Conservation (phyloP, 2,329 filamentous ascomycete species). For the Rosellinia necatrix region DNA sequence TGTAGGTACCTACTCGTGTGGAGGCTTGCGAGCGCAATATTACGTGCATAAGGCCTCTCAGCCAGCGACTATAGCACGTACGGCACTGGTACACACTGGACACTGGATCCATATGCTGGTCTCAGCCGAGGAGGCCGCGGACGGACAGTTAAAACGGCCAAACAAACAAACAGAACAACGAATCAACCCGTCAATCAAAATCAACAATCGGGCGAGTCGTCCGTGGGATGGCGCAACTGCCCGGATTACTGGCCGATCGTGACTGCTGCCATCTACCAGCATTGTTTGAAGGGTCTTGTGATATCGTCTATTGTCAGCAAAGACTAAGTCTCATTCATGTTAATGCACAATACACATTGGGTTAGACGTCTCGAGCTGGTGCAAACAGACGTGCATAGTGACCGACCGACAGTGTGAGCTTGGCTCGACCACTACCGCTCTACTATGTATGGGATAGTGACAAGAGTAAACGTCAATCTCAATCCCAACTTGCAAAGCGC, state of each 20-base stretch:
- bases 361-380: background rate
- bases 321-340: slow-evolving; percentile 14
- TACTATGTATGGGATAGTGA: slow-evolving; percentile 3
- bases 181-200: background rate
- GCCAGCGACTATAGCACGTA: no score
- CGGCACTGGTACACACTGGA: no score
- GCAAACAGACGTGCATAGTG: slow-evolving; percentile 26
- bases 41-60: slow-evolving; percentile 41
- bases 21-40: slow-evolving; percentile 28
- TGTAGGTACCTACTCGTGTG: background rate
- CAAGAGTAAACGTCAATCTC: slow-evolving; percentile 10
- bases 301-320: slow-evolving; percentile 6
- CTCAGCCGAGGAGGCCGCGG: slow-evolving; percentile 21
- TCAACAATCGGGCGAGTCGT: background rate
- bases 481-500: slow-evolving; percentile 11
- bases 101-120: slow-evolving; percentile 11
- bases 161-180: slow-evolving; percentile 26
- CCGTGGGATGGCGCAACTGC: slow-evolving; percentile 8
- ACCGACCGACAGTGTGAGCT: slow-evolving; percentile 21
- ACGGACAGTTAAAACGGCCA: slow-evolving; percentile 10
- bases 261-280: slow-evolving; percentile 10
- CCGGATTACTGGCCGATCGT: slow-evolving; percentile 4
- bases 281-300: slow-evolving; percentile 10
- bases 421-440: no score
- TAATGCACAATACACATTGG: background rate